phyloP scores from a whole-genome alignment of 2,329 filamentous ascomycete genomes.

The Gaeumannomyces sp. region DNA sequence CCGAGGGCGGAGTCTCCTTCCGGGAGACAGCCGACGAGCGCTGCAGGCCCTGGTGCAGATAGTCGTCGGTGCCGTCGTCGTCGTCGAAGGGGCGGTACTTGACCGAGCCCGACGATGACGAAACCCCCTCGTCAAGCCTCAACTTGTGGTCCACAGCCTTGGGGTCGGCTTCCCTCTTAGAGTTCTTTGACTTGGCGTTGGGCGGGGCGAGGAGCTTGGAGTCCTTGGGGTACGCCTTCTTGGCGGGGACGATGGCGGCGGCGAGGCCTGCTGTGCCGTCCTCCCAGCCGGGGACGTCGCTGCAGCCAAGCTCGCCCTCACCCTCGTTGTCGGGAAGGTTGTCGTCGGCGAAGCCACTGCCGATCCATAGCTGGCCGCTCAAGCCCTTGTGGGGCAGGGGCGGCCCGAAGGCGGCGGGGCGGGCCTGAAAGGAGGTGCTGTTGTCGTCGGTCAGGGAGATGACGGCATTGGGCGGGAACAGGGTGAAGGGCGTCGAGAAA shows the following conservation, averaged over 20 bases:
- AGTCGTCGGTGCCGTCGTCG: constrained; percentile 81
- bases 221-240: constrained; percentile 15
- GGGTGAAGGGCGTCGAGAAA: constrained; percentile 70
- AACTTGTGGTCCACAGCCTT: constrained; percentile 23
- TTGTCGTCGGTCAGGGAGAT: constrained; percentile 98
- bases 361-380: constrained; percentile 88
- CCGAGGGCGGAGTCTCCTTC: constrained; percentile 26
- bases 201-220: constrained; percentile 1
- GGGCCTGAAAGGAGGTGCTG: constrained; percentile 89
- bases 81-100: constrained; percentile 43
- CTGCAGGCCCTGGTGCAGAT: constrained; percentile 55
- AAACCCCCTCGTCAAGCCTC: background rate
- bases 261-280: constrained; percentile 39
- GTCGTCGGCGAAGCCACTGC: constrained; percentile 84
- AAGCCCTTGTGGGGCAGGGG: constrained; percentile 67
- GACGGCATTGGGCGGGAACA: constrained; percentile 92
- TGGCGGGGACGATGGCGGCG: constrained; percentile 28
- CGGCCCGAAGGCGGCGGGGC: constrained; percentile 90
- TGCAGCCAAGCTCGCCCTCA: constrained; percentile 88
- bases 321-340: constrained; percentile 58
- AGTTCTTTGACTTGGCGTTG: constrained; percentile 24
- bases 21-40: constrained; percentile 12
- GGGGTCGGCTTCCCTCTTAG: constrained; percentile 28
- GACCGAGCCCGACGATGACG: background rate
- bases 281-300: constrained; percentile 86